Evolutionary conservation across 2,329 filamentous ascomycete species (phyloP).

Genomic region (Penicillium verrucosum): DNA sequence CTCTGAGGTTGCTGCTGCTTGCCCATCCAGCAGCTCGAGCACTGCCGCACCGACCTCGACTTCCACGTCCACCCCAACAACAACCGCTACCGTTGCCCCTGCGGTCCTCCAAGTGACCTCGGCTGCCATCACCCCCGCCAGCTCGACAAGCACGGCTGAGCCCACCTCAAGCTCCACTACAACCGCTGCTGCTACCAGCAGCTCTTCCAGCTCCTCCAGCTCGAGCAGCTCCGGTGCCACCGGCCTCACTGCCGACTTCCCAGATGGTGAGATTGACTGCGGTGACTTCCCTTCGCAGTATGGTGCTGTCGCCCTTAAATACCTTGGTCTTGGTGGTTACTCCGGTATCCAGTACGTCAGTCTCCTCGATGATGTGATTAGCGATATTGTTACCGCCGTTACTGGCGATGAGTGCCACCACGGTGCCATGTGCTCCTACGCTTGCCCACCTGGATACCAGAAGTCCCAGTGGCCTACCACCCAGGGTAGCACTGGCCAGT

Average conservation of each 20-base stretch:
- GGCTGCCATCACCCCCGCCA: constrained; percentile 34
- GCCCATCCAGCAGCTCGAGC: constrained; percentile 31
- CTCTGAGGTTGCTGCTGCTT: constrained; percentile 57
- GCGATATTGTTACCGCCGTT: constrained; percentile 62
- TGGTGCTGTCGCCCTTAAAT: constrained; percentile 69
- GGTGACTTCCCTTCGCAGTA: constrained; percentile 72
- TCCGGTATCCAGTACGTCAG: constrained; percentile 70
- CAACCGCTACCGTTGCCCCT: constrained; percentile 33
- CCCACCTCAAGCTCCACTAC: constrained; percentile 21
- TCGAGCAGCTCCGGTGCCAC: constrained; percentile 35
- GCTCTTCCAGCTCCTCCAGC: constrained; percentile 20
- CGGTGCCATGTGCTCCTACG: constrained; percentile 82
- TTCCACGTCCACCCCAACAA: constrained; percentile 28
- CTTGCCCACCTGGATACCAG: constrained; percentile 85
- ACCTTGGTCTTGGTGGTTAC: constrained; percentile 71
- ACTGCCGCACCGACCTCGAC: constrained; percentile 28
- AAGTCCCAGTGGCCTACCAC: constrained; percentile 83
- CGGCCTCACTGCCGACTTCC: constrained; percentile 68
- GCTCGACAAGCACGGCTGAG: constrained; percentile 18
- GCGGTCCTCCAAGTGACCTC: constrained; percentile 54
- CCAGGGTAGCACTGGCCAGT: constrained; percentile 78
- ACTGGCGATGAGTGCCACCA: constrained; percentile 59
- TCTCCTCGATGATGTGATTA: constrained; percentile 54
- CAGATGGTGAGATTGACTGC: constrained; percentile 70
- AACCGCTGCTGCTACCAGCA: constrained; percentile 16